Evolutionary conservation across 208 protist species (phyloP), one percentile per base, ranked within the genome.

Genomic region (Jaenimonas drosophilae): DNA sequence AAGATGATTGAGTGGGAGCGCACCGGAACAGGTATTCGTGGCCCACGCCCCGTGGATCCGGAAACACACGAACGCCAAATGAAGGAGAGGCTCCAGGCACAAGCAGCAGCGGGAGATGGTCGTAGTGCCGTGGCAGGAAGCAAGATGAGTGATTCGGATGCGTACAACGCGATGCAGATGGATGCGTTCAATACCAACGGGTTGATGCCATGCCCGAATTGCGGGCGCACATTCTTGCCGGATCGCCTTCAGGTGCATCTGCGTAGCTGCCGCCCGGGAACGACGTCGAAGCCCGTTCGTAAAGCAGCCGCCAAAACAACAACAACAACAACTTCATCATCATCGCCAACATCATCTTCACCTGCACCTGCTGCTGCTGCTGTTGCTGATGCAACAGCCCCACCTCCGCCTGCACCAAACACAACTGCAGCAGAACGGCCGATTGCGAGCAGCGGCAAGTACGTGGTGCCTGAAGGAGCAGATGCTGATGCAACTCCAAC

Each of bases 211-310:
- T 96, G 89, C 65, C 75, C 71, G 1, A 83, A 93, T 55, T 96
- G 91, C 54, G 70, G 73, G 39, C 77, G 91, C 58, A 95, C 78
- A 17, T 96, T 96, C 46, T 45, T 91, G 27, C 91, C 91, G 0
- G 88, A 94, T 32, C 73, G 84, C 3, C 71, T 96, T 16, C 70
- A 77, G 51, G 63, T 96, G 16, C 91, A 96, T 49, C 58, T 87
- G 43, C 67, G 73, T 27, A 89, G 76, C 53, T 96, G 91, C 61
- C 90, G 80, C 51, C 76, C 83, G 0, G 80, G 69, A 0, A 25
- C 54, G 17, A 60, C 70, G 3, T 68, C 75, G 2, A 76, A 64
- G 45, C 70, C 66, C n/a, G 25, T 67, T 6, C 25, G 46, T 2
- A 39, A 55, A 21, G 2, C 20, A 29, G 41, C 36, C 14, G 30